phyloP scores from a whole-genome alignment of 305 asterid species.

The Solanum aculeatissimum region DNA sequence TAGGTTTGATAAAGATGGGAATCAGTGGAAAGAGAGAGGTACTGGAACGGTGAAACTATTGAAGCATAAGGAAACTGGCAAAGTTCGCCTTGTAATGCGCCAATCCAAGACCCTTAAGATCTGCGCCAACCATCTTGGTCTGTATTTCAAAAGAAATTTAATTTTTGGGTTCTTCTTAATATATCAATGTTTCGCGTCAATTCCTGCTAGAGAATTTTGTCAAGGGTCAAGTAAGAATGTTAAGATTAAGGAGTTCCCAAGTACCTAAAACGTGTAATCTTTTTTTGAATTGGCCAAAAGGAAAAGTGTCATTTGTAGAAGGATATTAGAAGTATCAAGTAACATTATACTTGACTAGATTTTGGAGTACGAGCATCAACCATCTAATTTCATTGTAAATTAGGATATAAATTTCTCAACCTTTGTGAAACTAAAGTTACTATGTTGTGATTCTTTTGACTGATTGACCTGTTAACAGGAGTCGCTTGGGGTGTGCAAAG shows the following conservation, averaged over 20 bases:
- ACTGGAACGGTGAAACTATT: conserved; percentile 32
- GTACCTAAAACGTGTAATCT: not conserved
- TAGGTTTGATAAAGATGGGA: conserved; percentile 37
- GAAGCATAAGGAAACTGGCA: conserved; percentile 30
- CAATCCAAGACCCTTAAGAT: conserved; percentile 40
- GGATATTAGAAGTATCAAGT: not conserved
- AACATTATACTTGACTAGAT: not conserved
- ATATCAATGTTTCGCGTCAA: not conserved
- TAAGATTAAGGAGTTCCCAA: not conserved
- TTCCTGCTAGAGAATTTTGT: not conserved
- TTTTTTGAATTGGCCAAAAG: not conserved
- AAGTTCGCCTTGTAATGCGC: conserved; percentile 46
- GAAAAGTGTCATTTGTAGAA: not conserved
- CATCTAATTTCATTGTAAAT: not conserved
- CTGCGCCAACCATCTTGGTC: conserved; percentile 42
- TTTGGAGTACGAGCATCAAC: not conserved
- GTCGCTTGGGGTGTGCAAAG: not conserved
- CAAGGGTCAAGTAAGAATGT: not conserved
- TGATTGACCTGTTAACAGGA: not conserved
- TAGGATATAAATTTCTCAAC: not conserved
- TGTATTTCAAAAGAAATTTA: not conserved
- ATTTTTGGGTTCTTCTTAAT: not conserved
- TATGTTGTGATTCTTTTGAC: not conserved
- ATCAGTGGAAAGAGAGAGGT: conserved; percentile 54
- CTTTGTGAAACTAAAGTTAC: not conserved